Base-by-base conservation (phyloP, 371 early-diverging fungal species). In the Rhizopus microsporus region DNA sequence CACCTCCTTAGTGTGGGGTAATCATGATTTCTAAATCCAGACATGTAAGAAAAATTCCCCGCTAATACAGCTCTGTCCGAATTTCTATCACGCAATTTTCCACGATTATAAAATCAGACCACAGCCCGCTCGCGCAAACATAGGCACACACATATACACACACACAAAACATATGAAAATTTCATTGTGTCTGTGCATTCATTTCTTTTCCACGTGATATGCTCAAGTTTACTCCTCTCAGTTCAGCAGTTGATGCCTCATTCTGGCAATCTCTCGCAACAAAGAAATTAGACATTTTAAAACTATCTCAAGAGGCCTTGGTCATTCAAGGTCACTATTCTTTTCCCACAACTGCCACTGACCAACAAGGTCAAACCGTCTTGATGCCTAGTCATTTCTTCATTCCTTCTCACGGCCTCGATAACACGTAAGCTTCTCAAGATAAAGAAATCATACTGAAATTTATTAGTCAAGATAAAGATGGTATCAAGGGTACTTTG, bases 211-310 rank as follows among this genome's bases (percentile, higher is more conserved):
- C 29, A 48, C n/a, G 12, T 49, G 59, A 60, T 33, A 69, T 89
- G 31, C 77, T 96, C 9, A 93, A 91, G 69, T 96, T 94, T 67
- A 85, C 89, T 50, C 84, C 91, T 6, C 90, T 93, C 67, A 69
- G 75, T 30, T 92, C 93, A 32, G 88, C 90, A 10, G 92, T 95
- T 1, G 94, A 93, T 60, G 88, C 93, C 4, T 81, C 93, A 34
- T 96, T 96, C 65, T 96, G 97, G 97, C 89, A 92, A 57, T 68
- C 84, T 5, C 77, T 96, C 6, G 83, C 88, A 0, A 72, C 80
- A n/a, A 84, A 83, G 53, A 96, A 96, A 75, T 83, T 96, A 52
- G 85, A 96, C 64, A 67, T 84, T 29, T 83, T 89, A 56, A 82
- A 83, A 54, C 83, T 95, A 23, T 90, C 91, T 63, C 87, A 92